Evolutionary conservation across 306 rosid species (phyloP).

Genomic region (Spatholobus suberectus): DNA sequence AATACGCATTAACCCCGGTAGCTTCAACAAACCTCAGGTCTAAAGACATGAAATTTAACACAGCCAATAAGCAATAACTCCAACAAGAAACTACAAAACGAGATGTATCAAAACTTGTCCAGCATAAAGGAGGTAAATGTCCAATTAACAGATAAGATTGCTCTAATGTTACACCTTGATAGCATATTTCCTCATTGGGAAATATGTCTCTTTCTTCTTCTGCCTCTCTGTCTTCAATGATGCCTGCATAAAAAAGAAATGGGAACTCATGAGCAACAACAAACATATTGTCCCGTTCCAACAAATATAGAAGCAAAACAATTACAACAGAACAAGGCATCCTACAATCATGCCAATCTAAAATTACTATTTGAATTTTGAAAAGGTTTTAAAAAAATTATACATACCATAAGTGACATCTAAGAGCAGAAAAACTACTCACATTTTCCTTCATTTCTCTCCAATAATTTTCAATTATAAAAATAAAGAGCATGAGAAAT

Average conservation of each 20-base stretch:
- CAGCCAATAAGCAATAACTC: not conserved
- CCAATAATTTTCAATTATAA: too few species aligned
- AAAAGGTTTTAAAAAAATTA: not conserved
- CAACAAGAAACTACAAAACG: slow-evolving; percentile 21
- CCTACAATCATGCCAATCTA: not conserved
- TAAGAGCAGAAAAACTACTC: not conserved
- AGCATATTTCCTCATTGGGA: slow-evolving; percentile 87
- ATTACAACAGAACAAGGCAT: not conserved
- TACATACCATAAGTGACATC: not conserved
- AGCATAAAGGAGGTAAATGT: not conserved
- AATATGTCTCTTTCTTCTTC: slow-evolving; percentile 75
- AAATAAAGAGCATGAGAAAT: too few species aligned
- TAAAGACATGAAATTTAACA: not conserved
- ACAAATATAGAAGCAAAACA: not conserved
- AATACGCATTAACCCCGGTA: not conserved
- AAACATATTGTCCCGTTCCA: not conserved
- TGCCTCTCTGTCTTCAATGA: slow-evolving; percentile 79
- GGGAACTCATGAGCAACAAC: not conserved
- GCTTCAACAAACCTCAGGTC: not conserved
- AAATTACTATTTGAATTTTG: not conserved
- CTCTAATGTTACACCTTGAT: slow-evolving; percentile 67
- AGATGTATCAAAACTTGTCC: slow-evolving; percentile 44
- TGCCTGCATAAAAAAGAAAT: slow-evolving; percentile 49
- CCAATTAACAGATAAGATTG: slow-evolving; percentile 2
- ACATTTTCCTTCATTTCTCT: not conserved